Evolutionary conservation across 257 asterid species (phyloP), one percentile per base, ranked within the genome.

Genomic region (Asclepias syriaca): DNA sequence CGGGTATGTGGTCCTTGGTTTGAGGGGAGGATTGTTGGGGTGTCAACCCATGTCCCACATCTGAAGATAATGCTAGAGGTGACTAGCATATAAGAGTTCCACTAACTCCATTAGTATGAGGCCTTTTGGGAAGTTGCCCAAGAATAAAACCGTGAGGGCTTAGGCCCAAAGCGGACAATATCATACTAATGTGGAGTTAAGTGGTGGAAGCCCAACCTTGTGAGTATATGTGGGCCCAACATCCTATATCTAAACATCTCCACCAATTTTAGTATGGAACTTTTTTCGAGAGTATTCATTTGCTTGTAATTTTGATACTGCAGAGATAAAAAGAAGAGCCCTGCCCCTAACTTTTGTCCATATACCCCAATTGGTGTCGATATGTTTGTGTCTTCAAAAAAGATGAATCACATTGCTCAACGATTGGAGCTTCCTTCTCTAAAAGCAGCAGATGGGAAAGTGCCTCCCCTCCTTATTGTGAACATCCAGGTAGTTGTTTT

Each of bases 341-440:
- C 93, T 56, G 98, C 98, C 37, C 92, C 93, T 18, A 82, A 85
- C 71, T 72, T 19, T 60, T 71, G 89, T 75, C 96, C 99, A 32
- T 95, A 95, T 84, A 80, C 77, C 66, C 97, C 99, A 19, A 81
- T 95, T 51, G 99, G 99, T n/a, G 96, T 88, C 37, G 99, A 95
- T 80, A 69, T 95, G 73, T 95, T 90, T 82, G 77, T 89, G 48
- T 81, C 89, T 60, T 76, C 84, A 32, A 85, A 82, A 77, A 95
- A 92, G 91, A 83, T 95, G 70, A 84, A 78, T 80, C 98, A 95
- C 86, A 92, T 95, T 67, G 98, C 99, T 27, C 93, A 92, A 72
- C 96, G 90, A 79, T 85, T 95, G 50, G 96, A 92, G 75, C 87
- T 92, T 65, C 99, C 99, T 77, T 74, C 88, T 56, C 59, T 85